Evolutionary conservation across 176 grass and related monocot species (phyloP).

Genomic region (Aegilops speltoides): DNA sequence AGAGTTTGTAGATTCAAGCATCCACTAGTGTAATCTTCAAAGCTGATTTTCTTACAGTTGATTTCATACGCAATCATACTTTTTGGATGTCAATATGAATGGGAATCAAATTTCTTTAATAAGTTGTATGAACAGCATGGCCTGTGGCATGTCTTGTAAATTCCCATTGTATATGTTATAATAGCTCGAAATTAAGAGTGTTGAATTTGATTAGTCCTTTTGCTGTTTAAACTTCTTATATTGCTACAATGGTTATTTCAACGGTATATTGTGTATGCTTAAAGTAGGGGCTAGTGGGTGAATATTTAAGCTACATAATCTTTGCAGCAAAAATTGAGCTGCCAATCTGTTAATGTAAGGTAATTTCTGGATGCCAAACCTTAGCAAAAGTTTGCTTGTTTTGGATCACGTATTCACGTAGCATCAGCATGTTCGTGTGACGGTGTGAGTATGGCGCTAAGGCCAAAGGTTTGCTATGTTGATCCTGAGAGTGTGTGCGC

Average conservation of each 20-base stretch:
- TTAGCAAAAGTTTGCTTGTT: not conserved
- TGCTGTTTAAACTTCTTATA: not conserved
- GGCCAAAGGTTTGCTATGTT: not conserved
- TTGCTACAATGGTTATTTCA: too few relatives aligned
- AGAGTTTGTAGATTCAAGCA: not conserved
- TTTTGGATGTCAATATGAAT: too few relatives aligned
- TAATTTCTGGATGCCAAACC: not conserved
- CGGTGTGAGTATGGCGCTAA: not conserved
- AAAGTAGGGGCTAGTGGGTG: not conserved
- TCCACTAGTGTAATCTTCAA: not conserved
- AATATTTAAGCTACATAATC: not conserved
- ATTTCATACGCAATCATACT: too few relatives aligned
- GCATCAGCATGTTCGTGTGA: not conserved
- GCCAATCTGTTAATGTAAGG: not conserved
- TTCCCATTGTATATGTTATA: too few relatives aligned
- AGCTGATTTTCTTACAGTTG: too few relatives aligned
- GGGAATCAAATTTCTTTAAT: too few relatives aligned
- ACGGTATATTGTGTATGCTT: not conserved
- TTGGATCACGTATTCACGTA: not conserved
- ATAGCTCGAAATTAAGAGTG: too few relatives aligned
- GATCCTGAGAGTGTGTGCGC: not conserved
- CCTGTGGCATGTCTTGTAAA: too few relatives aligned
- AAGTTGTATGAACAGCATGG: too few relatives aligned
- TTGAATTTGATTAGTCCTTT: too few relatives aligned
- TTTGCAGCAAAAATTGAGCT: not conserved